A percentile compares a stretch with the other conserved stretches of the same genome.
These are phyloP conservation scores for Rhynchosporium secalis DNA, from an alignment of 2,329 filamentous ascomycete species.

Conservation along the genomic window DNA sequence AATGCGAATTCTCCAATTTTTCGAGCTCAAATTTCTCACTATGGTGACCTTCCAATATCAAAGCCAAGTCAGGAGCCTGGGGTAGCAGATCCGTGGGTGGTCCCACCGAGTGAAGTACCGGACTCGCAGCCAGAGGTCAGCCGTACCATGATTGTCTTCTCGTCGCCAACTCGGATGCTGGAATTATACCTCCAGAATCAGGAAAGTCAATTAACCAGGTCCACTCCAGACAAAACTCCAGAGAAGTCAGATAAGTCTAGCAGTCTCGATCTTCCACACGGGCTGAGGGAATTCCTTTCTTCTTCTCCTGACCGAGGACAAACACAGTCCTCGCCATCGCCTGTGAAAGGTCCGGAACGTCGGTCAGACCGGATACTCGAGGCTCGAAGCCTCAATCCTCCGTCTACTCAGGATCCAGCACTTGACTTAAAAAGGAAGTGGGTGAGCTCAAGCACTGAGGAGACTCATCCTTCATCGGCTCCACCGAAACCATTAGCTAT, in stretches of 20 bases:
- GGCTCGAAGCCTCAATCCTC: neutral
- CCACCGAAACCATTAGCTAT: conserved; percentile 10
- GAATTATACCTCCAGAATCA: conserved; percentile 49
- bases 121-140: conserved; percentile 54
- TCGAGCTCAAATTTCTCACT: conserved; percentile 20
- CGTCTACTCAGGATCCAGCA: conserved; percentile 19
- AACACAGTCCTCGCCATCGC: conserved; percentile 19
- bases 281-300: neutral
- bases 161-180: conserved; percentile 53
- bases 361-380: neutral
- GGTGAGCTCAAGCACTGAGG: conserved; percentile 14
- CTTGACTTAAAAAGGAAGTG: conserved; percentile 23
- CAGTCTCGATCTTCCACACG: conserved; percentile 1
- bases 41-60: neutral
- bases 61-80: neutral
- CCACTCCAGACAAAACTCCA: neutral
- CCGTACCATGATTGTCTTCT: conserved; percentile 39
- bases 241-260: neutral
- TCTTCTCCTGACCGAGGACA: neutral
- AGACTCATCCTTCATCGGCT: conserved; percentile 16
- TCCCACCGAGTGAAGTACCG: conserved; percentile 52
- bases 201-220: conserved; percentile 17
- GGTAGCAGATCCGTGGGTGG: conserved; percentile 42
- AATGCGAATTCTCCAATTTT: conserved; percentile 37
- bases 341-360: conserved; percentile 11